Conservation (phyloP, 345 rosid species). For the Dipteronia dyeriana region DNA sequence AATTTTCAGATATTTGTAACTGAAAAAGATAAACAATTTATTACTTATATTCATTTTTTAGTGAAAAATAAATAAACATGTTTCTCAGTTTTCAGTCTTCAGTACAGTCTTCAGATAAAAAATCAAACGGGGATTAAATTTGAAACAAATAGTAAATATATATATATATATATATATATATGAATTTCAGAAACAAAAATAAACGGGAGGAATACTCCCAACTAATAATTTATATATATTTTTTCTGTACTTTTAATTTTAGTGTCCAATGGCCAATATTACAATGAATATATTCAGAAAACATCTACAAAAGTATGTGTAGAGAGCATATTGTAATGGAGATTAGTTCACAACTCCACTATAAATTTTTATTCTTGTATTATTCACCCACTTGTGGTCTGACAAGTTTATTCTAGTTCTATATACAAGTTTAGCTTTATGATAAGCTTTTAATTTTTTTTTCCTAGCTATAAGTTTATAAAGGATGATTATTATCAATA, state of each 20-base stretch:
- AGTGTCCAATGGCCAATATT: not conserved
- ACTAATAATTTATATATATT: no score
- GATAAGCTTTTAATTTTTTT: not conserved
- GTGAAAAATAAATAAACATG: no score
- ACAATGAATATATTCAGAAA: slow-evolving; percentile 22
- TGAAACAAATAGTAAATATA: no score
- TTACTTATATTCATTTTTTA: no score
- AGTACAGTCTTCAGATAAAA: no score
- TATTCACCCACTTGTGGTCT: not conserved
- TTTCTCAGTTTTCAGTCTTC: no score
- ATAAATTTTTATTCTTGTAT: not conserved
- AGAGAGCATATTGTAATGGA: slow-evolving; percentile 17
- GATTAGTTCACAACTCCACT: slow-evolving; percentile 16
- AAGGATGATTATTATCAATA: not conserved
- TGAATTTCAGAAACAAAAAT: no score
- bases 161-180: no score
- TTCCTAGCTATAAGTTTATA: not conserved
- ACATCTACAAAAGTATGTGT: not conserved
- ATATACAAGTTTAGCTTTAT: not conserved
- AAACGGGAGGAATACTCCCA: no score
- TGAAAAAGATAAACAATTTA: no score
- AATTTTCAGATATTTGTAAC: no score
- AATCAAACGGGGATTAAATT: no score
- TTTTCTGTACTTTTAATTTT: not conserved
- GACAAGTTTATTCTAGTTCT: not conserved